phyloP scores from a whole-genome alignment of 345 rosid genomes.

The Fremontodendron californicum region DNA sequence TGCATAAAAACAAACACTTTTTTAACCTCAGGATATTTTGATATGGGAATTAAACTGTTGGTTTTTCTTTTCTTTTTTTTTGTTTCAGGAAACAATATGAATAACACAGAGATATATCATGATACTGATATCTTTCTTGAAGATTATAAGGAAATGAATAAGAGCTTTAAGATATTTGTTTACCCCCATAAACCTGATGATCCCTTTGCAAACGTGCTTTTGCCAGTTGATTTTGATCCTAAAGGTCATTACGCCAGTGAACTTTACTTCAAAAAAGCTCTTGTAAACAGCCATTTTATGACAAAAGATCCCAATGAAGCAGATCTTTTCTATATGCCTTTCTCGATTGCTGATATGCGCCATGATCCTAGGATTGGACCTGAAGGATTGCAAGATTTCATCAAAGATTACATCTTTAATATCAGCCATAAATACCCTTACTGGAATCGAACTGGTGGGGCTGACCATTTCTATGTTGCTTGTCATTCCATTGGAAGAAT shows the following conservation, averaged over 20 bases:
- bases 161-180: constrained; percentile 53
- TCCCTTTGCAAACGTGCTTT: constrained; percentile 42
- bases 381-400: constrained; percentile 35
- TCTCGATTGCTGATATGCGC: constrained; percentile 48
- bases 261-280: constrained; percentile 49
- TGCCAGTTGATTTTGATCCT: constrained; percentile 39
- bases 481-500: constrained; percentile 46
- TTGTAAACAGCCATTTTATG: constrained; percentile 45
- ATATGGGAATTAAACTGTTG: not conserved
- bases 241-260: constrained; percentile 52
- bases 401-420: constrained; percentile 36
- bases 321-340: constrained; percentile 55
- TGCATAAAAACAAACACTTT: not conserved
- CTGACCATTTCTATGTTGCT: constrained; percentile 52
- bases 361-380: constrained; percentile 41
- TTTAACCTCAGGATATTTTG: not conserved
- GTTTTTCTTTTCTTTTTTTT: not conserved
- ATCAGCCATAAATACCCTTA: constrained; percentile 41
- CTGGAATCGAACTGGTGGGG: constrained; percentile 51
- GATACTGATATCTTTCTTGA: constrained; percentile 38
- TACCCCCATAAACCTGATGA: constrained; percentile 49
- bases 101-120: constrained; percentile 40
- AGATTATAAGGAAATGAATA: constrained; percentile 52
- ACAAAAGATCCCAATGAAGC: constrained; percentile 44
- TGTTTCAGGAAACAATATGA: constrained; percentile 34